Conservation (phyloP, 2,329 filamentous ascomycete genomes). For the Hypoxylon rubiginosum region DNA sequence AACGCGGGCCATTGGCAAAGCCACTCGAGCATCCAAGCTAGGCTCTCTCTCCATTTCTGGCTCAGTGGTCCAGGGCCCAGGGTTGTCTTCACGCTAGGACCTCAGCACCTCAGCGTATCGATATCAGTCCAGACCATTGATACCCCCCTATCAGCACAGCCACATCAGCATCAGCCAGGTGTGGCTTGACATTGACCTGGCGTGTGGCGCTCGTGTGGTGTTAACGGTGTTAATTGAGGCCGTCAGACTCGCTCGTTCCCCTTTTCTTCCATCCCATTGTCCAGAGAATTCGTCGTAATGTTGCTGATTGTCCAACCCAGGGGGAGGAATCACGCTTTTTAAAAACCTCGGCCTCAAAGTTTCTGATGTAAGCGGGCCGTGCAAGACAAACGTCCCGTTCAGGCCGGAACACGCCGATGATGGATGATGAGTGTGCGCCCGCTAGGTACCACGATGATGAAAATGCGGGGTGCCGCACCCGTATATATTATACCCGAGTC, state of each 20-base stretch:
- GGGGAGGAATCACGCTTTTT: not conserved
- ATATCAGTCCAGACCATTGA: not conserved
- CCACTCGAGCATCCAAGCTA: not conserved
- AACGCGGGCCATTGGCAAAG: not conserved
- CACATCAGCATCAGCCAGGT: no score
- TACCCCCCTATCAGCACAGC: no score
- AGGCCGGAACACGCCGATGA: not conserved
- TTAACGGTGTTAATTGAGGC: not conserved
- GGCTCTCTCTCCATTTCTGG: not conserved
- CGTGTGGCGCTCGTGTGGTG: no score
- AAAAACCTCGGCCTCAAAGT: not conserved
- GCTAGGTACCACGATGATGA: not conserved
- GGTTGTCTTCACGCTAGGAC: not conserved
- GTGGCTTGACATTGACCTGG: no score
- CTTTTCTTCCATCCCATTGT: not conserved
- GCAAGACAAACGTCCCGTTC: not conserved
- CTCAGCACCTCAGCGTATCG: no score
- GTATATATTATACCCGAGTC: not conserved
- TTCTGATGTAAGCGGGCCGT: not conserved
- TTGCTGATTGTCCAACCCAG: not conserved
- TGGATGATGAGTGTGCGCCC: no score
- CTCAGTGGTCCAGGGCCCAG: not conserved
- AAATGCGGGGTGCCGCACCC: constrained; percentile 5
- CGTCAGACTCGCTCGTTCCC: not conserved
- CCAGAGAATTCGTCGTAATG: not conserved